These are phyloP conservation scores for Thymus quinquecostatus DNA, from an alignment of 257 asterid genomes.

Conservation along the genomic window DNA sequence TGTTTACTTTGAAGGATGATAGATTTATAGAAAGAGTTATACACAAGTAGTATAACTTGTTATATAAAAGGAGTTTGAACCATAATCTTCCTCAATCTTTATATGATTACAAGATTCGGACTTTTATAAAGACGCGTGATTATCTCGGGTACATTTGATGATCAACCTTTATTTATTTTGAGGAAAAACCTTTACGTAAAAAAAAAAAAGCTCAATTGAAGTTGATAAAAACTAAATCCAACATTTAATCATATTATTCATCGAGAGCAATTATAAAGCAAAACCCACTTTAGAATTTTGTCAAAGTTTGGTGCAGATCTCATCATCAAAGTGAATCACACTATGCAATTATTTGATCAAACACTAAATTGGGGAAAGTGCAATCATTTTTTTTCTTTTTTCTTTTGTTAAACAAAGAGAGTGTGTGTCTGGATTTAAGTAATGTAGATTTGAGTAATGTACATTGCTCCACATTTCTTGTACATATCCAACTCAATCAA, in stretches of 20 bases:
- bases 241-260: neutral
- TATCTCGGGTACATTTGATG: neutral
- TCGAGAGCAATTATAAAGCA: neutral
- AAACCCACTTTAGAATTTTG: constrained; percentile 17
- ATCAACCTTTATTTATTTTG: neutral
- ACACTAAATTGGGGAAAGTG: constrained; percentile 9
- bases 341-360: constrained; percentile 21
- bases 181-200: neutral
- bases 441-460: neutral
- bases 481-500: constrained; percentile 9
- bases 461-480: constrained; percentile 17
- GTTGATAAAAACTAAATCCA: neutral
- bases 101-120: neutral
- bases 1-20: too few species aligned
- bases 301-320: constrained; percentile 24
- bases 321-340: constrained; percentile 23
- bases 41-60: too few species aligned
- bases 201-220: neutral
- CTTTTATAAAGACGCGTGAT: neutral
- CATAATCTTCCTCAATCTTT: neutral
- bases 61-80: neutral
- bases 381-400: constrained; percentile 8
- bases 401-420: too few species aligned
- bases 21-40: too few species aligned
- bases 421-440: too few species aligned